phyloP scores from a whole-genome alignment of 1,139 yeast species.

The Debaryomyces subglobosus region DNA sequence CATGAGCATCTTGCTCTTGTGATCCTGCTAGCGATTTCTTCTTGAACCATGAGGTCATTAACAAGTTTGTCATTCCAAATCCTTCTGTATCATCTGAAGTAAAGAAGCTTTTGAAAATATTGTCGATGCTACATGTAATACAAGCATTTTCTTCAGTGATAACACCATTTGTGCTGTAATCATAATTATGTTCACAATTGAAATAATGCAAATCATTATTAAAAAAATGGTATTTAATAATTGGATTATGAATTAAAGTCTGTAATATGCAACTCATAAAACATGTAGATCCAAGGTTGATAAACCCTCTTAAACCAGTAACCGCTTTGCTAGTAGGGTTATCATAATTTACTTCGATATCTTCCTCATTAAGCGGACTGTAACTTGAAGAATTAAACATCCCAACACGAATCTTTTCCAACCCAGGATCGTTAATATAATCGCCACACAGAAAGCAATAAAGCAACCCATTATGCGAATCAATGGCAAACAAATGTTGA shows the following conservation, averaged over 20 bases:
- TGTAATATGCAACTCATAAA: slow-evolving; percentile 92
- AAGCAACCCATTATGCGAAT: slow-evolving; percentile 57
- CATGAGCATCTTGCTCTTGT: slow-evolving; percentile 97
- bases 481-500: slow-evolving; percentile 78
- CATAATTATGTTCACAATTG: slow-evolving; percentile 34
- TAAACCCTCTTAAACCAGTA: slow-evolving; percentile 81
- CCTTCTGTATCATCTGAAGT: slow-evolving; percentile 60
- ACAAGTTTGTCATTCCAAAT: slow-evolving; percentile 71
- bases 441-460: slow-evolving; percentile 81
- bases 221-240: slow-evolving; percentile 74
- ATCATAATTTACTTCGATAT: slow-evolving; percentile 26
- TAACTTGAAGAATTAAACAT: slow-evolving; percentile 15
- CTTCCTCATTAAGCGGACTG: slow-evolving; percentile 8
- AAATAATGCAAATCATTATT: slow-evolving; percentile 60
- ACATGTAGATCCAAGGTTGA: slow-evolving; percentile 95
- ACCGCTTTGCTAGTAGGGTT: slow-evolving; percentile 65
- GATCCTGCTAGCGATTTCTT: slow-evolving; percentile 88
- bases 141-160: slow-evolving; percentile 55
- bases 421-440: slow-evolving; percentile 61
- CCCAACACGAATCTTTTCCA: slow-evolving; percentile 55
- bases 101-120: slow-evolving; percentile 68
- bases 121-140: slow-evolving; percentile 82
- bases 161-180: slow-evolving; percentile 23
- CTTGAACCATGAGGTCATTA: slow-evolving; percentile 82
- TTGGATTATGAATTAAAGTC: slow-evolving; percentile 84